Base-by-base conservation (phyloP, 768 basidiomycete genomes). In the Kwoniella botswanensis region DNA sequence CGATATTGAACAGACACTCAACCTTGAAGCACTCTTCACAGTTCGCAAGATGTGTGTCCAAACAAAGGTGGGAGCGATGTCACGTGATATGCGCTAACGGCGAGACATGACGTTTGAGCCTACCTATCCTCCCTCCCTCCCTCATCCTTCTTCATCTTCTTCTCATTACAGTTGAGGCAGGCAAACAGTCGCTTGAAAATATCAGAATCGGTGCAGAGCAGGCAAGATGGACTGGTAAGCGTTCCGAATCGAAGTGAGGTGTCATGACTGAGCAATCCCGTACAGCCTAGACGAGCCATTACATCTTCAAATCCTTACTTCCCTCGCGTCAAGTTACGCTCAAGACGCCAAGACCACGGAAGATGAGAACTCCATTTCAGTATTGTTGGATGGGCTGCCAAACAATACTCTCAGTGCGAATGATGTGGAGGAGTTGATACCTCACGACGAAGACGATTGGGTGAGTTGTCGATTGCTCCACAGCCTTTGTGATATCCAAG, bases 251-350 rank as follows among this genome's bases (percentile, higher is more conserved):
- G 1, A 10, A 3, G 5, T 4, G 1, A 17, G 24, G 43, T 7
- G 12, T n/a, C 9, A 43, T 6, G 17, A 29, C 21, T 68, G 18
- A 35, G 42, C n/a, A 42, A 0, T 29, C 13, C 17, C 22, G 35
- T 7, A 35, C 55, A 81, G 82, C 62, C 78, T 83, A 6, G 82
- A 83, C 61, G 78, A 78, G 42, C 74, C 76, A 3, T 75, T 83
- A 7, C 79, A 82, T 54, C 71, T 79, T 26, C 76, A 77, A 60
- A 83, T 83, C 62, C 68, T 82, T 52, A 71, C 75, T 4, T 72
- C 77, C 22, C 74, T 83, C 41, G 82, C 78, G 24, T 50, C 65
- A 12, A 81, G 76, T 60, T 57, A 77, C 63, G 80, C 75, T 60
- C 58, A 70, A 63, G 52, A 44, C 62, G 13, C 62, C 67, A 35